phyloP scores from a whole-genome alignment of 345 rosid genomes.

The Raphanus raphanistrum region DNA sequence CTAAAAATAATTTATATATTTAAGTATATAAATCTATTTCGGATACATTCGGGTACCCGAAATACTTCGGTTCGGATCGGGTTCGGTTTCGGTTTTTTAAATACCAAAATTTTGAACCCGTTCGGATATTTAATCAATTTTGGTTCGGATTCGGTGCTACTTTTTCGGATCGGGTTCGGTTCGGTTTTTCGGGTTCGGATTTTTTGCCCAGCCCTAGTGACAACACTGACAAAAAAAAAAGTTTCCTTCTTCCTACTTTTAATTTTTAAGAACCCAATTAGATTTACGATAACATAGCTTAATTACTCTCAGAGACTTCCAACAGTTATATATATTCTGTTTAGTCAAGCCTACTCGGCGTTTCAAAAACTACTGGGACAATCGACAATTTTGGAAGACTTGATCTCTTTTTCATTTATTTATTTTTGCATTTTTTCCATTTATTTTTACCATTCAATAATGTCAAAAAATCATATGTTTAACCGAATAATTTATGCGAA shows the following conservation, averaged over 20 bases:
- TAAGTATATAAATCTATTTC: no score
- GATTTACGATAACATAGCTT: not conserved
- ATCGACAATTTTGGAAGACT: not conserved
- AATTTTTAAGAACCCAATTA: not conserved
- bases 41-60: no score
- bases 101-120: no score
- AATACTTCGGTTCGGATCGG: no score
- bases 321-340: not conserved
- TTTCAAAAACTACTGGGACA: not conserved
- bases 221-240: no score
- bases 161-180: no score
- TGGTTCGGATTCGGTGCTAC: no score
- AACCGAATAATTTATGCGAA: not conserved
- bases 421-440: not conserved
- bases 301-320: not conserved
- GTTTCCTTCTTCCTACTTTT: not conserved
- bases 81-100: no score
- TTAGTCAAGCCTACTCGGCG: not conserved
- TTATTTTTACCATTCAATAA: conserved; percentile 1
- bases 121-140: no score
- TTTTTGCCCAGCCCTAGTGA: no score
- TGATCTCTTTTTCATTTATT: not conserved
- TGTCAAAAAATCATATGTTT: not conserved
- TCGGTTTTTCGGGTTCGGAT: no score
- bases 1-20: no score